Percentiles rank a stretch among this genome's conserved stretches.
These are phyloP conservation scores for Dacryopinax spathularia DNA, from an alignment of 768 basidiomycete species.

Conservation along the genomic window DNA sequence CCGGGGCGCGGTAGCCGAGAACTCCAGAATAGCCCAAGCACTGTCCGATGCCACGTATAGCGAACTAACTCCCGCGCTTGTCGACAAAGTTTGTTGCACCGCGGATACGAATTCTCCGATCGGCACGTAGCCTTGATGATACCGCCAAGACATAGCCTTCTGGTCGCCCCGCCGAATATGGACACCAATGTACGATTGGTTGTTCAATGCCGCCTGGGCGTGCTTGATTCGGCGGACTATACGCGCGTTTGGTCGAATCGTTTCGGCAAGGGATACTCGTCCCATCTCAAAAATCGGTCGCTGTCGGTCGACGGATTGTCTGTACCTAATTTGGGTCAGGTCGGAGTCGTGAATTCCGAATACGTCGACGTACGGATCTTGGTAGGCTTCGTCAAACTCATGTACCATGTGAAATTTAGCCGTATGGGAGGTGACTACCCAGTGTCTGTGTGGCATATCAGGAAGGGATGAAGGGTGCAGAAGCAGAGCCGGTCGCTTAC, in stretches of 20 bases:
- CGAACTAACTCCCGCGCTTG: constrained; percentile 14
- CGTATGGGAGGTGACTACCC: constrained; percentile 54
- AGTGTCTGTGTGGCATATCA: constrained; percentile 34
- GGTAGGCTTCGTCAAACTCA: constrained; percentile 41
- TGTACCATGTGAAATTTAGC: constrained; percentile 51
- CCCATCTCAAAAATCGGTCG: constrained; percentile 41
- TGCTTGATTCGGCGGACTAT: constrained; percentile 35
- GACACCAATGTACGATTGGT: constrained; percentile 34
- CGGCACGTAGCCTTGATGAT: constrained; percentile 34
- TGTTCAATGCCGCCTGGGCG: constrained; percentile 34
- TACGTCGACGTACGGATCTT: constrained; percentile 39
- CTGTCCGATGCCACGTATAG: constrained; percentile 54
- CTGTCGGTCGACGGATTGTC: constrained; percentile 38
- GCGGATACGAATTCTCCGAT: constrained; percentile 35
- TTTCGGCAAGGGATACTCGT: constrained; percentile 33
- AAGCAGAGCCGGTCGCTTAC: constrained; percentile 25
- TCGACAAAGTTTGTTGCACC: constrained; percentile 28
- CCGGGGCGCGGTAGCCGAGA: constrained; percentile 27
- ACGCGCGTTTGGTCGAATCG: constrained; percentile 40
- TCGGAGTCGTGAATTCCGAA: neutral
- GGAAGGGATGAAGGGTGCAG: constrained; percentile 7
- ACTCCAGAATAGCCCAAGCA: constrained; percentile 30
- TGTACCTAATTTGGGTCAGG: constrained; percentile 30
- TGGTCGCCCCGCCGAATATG: constrained; percentile 55
- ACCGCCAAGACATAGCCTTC: constrained; percentile 32